Conservation (phyloP, 2,329 filamentous ascomycete genomes). For the Calonectria fujianensis region DNA sequence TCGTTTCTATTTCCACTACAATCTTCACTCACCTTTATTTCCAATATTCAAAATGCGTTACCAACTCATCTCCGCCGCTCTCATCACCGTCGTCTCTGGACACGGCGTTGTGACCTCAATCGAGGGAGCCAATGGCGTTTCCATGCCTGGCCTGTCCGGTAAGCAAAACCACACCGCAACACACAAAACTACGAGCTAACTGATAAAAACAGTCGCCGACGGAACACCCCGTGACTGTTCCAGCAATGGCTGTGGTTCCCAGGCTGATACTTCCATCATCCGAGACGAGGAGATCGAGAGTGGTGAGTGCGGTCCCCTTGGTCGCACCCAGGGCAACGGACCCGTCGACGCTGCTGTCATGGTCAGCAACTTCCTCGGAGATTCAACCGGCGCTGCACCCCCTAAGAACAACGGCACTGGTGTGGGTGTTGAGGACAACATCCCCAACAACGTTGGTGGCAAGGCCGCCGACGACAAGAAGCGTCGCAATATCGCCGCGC, state of each 20-base stretch:
- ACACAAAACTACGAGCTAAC: constrained; percentile 24
- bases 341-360: constrained; percentile 74
- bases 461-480: constrained; percentile 40
- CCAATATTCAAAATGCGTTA: constrained; percentile 55
- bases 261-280: constrained; percentile 83
- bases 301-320: constrained; percentile 74
- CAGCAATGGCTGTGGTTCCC: constrained; percentile 76
- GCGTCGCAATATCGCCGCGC: constrained; percentile 22
- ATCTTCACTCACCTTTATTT: constrained; percentile 17
- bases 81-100: constrained; percentile 70
- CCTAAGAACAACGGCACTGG: constrained; percentile 64
- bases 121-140: constrained; percentile 76
- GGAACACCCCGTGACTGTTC: constrained; percentile 81
- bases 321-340: constrained; percentile 77
- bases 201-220: constrained; percentile 69
- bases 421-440: constrained; percentile 66
- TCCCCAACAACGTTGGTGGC: constrained; percentile 55
- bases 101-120: constrained; percentile 76
- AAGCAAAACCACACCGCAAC: constrained; percentile 25
- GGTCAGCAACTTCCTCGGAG: constrained; percentile 77
- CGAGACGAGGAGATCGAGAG: constrained; percentile 74
- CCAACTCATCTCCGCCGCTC: constrained; percentile 53
- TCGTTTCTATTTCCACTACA: constrained; percentile 32
- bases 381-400: constrained; percentile 48
- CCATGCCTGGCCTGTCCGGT: constrained; percentile 74